These are phyloP conservation scores for Penicillium polonicum DNA, from an alignment of 2,329 filamentous ascomycete genomes.

Conservation along the genomic window DNA sequence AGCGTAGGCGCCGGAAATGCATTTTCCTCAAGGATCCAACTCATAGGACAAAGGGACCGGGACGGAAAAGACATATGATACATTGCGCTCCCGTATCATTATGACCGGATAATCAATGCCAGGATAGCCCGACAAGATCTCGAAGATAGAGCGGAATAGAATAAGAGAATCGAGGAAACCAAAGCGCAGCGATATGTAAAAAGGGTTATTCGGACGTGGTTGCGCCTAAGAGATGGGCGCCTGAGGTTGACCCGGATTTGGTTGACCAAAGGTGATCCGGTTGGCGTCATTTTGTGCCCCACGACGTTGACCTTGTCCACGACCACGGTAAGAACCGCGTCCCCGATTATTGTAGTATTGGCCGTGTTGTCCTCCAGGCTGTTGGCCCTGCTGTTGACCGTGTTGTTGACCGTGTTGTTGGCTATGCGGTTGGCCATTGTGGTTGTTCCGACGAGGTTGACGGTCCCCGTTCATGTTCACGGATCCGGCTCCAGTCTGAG, in stretches of 20 bases:
- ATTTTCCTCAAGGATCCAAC: slow-evolving; percentile 12
- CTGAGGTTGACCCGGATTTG: slow-evolving; percentile 33
- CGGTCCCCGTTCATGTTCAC: slow-evolving; percentile 30
- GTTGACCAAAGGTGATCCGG: slow-evolving; percentile 27
- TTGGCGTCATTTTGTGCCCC: slow-evolving; percentile 36
- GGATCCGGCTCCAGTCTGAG: slow-evolving; percentile 22
- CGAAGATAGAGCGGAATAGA: not conserved
- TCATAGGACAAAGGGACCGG: not conserved
- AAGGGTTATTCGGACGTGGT: not conserved
- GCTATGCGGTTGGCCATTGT: slow-evolving; percentile 22
- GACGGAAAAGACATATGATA: slow-evolving; percentile 31
- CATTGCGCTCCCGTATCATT: slow-evolving; percentile 25
- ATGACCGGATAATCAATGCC: slow-evolving; percentile 15
- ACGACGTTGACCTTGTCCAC: slow-evolving; percentile 45
- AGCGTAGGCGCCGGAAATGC: slow-evolving; percentile 19
- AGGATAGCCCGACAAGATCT: slow-evolving; percentile 1
- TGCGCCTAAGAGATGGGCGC: slow-evolving; percentile 31
- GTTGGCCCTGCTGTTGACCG: slow-evolving; percentile 33
- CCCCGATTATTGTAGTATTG: slow-evolving; percentile 41
- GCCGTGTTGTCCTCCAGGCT: slow-evolving; percentile 18
- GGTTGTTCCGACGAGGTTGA: slow-evolving; percentile 35
- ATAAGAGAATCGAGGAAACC: not conserved
- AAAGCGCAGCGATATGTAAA: not conserved
- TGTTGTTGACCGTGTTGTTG: slow-evolving; percentile 21
- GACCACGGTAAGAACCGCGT: slow-evolving; percentile 45